Conservation (phyloP, 2,329 filamentous ascomycete genomes). For the Ophiocordyceps unilateralis region DNA sequence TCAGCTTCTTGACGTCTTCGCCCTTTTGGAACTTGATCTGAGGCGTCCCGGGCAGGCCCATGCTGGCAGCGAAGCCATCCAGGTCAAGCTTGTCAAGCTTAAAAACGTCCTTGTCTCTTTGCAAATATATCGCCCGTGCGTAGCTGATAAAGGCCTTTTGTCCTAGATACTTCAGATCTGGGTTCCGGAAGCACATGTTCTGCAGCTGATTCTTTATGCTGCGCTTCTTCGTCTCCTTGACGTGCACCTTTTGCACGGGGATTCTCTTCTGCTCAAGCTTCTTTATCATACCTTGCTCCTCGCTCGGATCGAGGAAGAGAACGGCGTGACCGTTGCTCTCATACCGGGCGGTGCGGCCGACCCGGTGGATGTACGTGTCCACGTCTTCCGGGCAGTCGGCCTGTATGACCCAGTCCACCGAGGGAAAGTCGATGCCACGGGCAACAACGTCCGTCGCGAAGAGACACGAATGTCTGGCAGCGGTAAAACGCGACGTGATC, state of each 20-base stretch:
- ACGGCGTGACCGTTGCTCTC: constrained; percentile 77
- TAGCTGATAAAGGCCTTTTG: constrained; percentile 95
- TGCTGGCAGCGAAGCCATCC: constrained; percentile 67
- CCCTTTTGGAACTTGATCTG: constrained; percentile 88
- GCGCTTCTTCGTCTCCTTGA: constrained; percentile 77
- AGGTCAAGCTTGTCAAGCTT: constrained; percentile 67
- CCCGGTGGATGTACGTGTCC: constrained; percentile 94
- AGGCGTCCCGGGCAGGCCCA: constrained; percentile 81
- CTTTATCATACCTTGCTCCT: constrained; percentile 81
- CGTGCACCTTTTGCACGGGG: constrained; percentile 69
- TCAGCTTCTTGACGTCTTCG: constrained; percentile 69
- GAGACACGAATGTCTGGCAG: constrained; percentile 67
- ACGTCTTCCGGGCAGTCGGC: constrained; percentile 93
- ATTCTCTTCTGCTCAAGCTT: constrained; percentile 80
- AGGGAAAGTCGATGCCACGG: constrained; percentile 84
- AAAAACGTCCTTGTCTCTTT: constrained; percentile 86
- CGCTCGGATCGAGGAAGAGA: constrained; percentile 78
- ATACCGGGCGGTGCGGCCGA: constrained; percentile 87
- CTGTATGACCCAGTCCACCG: constrained; percentile 98
- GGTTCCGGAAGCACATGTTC: constrained; percentile 90
- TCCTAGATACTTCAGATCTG: constrained; percentile 82
- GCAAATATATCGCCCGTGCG: constrained; percentile 65
- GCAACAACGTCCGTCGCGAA: constrained; percentile 95
- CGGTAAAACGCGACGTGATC: constrained; percentile 68
- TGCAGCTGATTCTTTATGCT: constrained; percentile 73